Evolutionary conservation across 2,329 filamentous ascomycete genomes (phyloP).

Genomic region (Cadophora malorum): DNA sequence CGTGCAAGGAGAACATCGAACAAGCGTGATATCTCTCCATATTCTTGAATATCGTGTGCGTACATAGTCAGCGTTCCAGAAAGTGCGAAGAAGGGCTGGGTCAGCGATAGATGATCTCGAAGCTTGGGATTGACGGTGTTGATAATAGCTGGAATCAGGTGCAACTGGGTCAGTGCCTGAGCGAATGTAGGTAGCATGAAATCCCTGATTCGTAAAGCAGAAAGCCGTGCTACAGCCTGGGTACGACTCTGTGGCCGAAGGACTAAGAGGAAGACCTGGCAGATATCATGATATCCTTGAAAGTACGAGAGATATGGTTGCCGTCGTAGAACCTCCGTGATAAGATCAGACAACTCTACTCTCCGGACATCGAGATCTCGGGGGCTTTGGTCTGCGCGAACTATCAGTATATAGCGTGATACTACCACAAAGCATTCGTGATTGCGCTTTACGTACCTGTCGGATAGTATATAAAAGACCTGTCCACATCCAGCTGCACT

Average conservation of each 20-base stretch:
- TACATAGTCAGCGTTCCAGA: constrained; percentile 96
- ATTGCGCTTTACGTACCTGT: constrained; percentile 60
- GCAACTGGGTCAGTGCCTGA: constrained; percentile 84
- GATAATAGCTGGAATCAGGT: constrained; percentile 84
- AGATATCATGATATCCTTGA: constrained; percentile 98
- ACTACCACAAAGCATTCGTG: constrained; percentile 29
- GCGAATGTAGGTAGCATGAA: constrained; percentile 93
- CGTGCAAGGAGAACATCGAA: constrained; percentile 91
- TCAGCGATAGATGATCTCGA: constrained; percentile 75
- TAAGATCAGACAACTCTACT: constrained; percentile 77
- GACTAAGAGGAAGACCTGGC: constrained; percentile 91
- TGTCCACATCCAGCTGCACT: constrained; percentile 88
- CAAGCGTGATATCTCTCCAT: constrained; percentile 84
- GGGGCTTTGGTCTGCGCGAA: constrained; percentile 67
- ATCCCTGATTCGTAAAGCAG: constrained; percentile 88
- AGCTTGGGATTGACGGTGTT: constrained; percentile 73
- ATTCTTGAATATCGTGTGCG: constrained; percentile 92
- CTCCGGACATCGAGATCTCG: constrained; percentile 75
- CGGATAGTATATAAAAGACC: constrained; percentile 98
- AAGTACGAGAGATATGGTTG: constrained; percentile 92
- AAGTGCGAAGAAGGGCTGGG: constrained; percentile 90
- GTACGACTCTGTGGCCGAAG: constrained; percentile 68
- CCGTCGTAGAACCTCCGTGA: constrained; percentile 78
- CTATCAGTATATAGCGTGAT: constrained; percentile 40
- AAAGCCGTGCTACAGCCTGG: constrained; percentile 77